Evolutionary conservation across 805 yeast genomes (phyloP).

Genomic region (Kodamaea laetipori): DNA sequence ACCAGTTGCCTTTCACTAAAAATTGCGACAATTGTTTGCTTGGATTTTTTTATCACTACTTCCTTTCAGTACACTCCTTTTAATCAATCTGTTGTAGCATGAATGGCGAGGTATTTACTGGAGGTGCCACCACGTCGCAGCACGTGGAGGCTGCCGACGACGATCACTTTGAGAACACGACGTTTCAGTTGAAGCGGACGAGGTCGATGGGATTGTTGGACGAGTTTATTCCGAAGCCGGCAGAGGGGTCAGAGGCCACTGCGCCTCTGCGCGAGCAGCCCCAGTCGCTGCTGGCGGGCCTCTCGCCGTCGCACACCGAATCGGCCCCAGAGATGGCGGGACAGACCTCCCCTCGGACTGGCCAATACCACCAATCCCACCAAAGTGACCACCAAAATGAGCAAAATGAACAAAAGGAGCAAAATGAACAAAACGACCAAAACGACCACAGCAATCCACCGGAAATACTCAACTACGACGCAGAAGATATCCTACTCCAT

Average conservation of each 20-base stretch:
- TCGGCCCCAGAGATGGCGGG: too few species aligned
- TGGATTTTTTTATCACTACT: neutral
- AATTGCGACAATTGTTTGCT: neutral
- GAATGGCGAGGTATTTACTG: constrained; percentile 41
- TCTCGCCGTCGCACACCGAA: too few species aligned
- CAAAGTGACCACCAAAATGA: neutral
- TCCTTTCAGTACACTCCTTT: neutral
- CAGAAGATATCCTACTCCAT: constrained; percentile 55
- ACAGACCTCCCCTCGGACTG: constrained; percentile 6
- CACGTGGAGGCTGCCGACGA: constrained; percentile 72
- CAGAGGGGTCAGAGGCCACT: neutral
- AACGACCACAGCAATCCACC: neutral
- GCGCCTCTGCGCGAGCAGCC: neutral
- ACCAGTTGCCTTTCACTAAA: neutral
- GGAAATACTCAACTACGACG: constrained; percentile 13
- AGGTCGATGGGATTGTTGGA: constrained; percentile 80
- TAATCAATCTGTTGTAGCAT: constrained; percentile 8
- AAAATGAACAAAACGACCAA: too few species aligned
- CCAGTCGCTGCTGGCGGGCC: neutral
- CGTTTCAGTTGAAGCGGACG: constrained; percentile 78
- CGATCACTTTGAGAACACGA: constrained; percentile 65
- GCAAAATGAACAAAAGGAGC: neutral
- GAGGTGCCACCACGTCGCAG: constrained; percentile 65
- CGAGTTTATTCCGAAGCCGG: constrained; percentile 55
- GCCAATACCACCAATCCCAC: neutral